phyloP scores from a whole-genome alignment of 306 rosid species.

The Trifolium repens region DNA sequence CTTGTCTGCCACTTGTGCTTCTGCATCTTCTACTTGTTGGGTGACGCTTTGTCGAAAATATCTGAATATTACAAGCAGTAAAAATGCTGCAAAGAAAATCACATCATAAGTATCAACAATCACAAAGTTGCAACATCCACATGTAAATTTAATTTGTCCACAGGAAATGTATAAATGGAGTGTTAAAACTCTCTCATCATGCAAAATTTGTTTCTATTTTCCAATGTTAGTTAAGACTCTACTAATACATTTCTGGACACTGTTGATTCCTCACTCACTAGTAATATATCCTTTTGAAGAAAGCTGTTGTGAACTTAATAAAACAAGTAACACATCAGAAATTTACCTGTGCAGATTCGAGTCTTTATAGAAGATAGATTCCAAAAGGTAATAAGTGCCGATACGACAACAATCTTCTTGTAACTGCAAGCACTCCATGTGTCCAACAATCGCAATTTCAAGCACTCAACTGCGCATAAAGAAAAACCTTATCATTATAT shows the following conservation, averaged over 20 bases:
- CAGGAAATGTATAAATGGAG: background rate
- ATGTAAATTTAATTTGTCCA: background rate
- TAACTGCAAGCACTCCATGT: conserved; percentile 77
- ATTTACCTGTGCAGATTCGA: conserved; percentile 76
- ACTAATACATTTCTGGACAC: conserved; percentile 1
- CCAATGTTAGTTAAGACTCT: conserved; percentile 12
- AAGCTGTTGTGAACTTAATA: background rate
- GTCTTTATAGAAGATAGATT: conserved; percentile 73
- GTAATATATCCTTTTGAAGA: conserved; percentile 14
- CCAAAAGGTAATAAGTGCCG: conserved; percentile 75
- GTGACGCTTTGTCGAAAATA: conserved; percentile 57
- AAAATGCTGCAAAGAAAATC: conserved; percentile 66
- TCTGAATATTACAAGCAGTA: conserved; percentile 66
- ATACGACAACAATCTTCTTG: conserved; percentile 72
- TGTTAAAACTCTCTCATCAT: conserved; percentile 5
- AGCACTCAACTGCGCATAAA: conserved; percentile 52
- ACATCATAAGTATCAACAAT: conserved; percentile 23
- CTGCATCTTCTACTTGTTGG: conserved; percentile 50
- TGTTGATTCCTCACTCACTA: conserved; percentile 5
- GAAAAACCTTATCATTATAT: conserved; percentile 31
- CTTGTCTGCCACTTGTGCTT: conserved; percentile 46
- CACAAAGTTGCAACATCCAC: conserved; percentile 8
- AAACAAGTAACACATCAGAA: background rate
- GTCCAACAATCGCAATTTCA: conserved; percentile 65
- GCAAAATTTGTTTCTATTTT: conserved; percentile 20